Percentiles rank a stretch among this genome's conserved stretches.
Evolutionary conservation across 2,329 filamentous ascomycete species (phyloP).

Genomic region (Hymenoscyphus linearis): DNA sequence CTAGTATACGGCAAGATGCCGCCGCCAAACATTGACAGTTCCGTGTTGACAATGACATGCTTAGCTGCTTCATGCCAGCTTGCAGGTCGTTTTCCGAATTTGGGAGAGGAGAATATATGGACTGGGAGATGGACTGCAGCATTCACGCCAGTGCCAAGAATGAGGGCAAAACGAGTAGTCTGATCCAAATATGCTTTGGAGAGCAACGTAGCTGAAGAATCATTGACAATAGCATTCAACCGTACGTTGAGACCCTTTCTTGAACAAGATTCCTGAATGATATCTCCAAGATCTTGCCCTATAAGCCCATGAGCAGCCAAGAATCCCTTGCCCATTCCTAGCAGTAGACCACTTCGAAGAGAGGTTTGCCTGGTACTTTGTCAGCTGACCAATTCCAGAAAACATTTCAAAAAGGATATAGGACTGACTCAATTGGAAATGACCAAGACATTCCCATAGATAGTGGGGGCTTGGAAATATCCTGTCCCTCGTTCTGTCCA

Average conservation of each 20-base stretch:
- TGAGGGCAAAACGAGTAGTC: constrained; percentile 57
- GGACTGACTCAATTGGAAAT: constrained; percentile 61
- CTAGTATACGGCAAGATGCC: constrained; percentile 53
- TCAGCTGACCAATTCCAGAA: constrained; percentile 23
- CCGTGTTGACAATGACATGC: constrained; percentile 63
- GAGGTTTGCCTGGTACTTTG: constrained; percentile 53
- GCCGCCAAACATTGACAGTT: constrained; percentile 61
- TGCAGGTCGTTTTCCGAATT: constrained; percentile 51
- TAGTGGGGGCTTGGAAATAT: constrained; percentile 38
- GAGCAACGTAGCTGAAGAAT: constrained; percentile 60
- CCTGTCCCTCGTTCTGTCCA: constrained; percentile 36
- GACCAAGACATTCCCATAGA: constrained; percentile 62
- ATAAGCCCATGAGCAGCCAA: constrained; percentile 51
- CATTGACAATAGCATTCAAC: constrained; percentile 59
- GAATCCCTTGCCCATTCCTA: constrained; percentile 63
- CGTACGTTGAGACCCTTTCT: constrained; percentile 44
- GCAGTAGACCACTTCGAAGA: constrained; percentile 51
- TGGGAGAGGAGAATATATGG: constrained; percentile 46
- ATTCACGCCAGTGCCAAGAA: constrained; percentile 64
- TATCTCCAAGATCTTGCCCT: constrained; percentile 54
- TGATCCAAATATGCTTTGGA: constrained; percentile 54
- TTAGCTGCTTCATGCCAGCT: constrained; percentile 53
- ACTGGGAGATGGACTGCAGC: constrained; percentile 60
- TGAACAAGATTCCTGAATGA: constrained; percentile 51
- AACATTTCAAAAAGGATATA: background rate